A percentile compares a stretch with the other conserved stretches of the same genome.
phyloP scores from a whole-genome alignment of 345 rosid genomes.

The Gossypium anomalum region DNA sequence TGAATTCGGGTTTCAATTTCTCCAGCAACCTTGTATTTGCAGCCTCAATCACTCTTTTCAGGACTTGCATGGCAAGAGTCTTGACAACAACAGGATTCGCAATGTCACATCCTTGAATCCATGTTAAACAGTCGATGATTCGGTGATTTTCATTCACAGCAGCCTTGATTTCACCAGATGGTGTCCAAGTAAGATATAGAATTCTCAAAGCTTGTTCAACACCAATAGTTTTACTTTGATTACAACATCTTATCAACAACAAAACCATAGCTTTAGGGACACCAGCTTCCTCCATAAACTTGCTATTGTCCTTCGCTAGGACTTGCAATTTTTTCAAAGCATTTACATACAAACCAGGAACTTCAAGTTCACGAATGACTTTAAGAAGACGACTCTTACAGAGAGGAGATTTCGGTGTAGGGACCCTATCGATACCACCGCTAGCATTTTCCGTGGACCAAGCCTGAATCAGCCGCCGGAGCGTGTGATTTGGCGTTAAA shows the following conservation, averaged over 20 bases:
- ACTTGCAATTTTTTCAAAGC: slow-evolving; percentile 34
- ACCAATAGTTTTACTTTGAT: slow-evolving; percentile 15
- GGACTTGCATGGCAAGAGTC: slow-evolving; percentile 24
- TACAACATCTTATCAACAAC: slow-evolving; percentile 24
- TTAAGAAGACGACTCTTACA: slow-evolving; percentile 19
- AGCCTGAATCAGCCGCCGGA: slow-evolving; percentile 46
- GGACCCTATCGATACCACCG: slow-evolving; percentile 28
- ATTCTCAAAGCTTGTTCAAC: slow-evolving; percentile 37
- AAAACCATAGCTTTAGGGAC: slow-evolving; percentile 22
- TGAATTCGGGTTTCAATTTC: slow-evolving; percentile 27
- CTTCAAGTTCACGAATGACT: slow-evolving; percentile 31
- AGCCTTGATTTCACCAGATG: slow-evolving; percentile 26
- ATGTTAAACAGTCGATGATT: slow-evolving; percentile 35
- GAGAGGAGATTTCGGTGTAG: slow-evolving; percentile 31
- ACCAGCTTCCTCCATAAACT: slow-evolving; percentile 34
- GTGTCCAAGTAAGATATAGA: slow-evolving; percentile 28
- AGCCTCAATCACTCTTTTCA: slow-evolving; percentile 22
- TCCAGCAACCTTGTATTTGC: slow-evolving; percentile 23
- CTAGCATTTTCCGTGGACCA: slow-evolving; percentile 35
- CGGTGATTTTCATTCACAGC: slow-evolving; percentile 25
- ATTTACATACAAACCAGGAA: not conserved
- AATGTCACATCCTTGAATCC: slow-evolving; percentile 22
- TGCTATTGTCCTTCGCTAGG: slow-evolving; percentile 25
- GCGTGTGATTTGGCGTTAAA: slow-evolving; percentile 50
- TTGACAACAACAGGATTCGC: slow-evolving; percentile 17